phyloP scores from a whole-genome alignment of 2,329 filamentous ascomycete species.

The Epichloe typhina region DNA sequence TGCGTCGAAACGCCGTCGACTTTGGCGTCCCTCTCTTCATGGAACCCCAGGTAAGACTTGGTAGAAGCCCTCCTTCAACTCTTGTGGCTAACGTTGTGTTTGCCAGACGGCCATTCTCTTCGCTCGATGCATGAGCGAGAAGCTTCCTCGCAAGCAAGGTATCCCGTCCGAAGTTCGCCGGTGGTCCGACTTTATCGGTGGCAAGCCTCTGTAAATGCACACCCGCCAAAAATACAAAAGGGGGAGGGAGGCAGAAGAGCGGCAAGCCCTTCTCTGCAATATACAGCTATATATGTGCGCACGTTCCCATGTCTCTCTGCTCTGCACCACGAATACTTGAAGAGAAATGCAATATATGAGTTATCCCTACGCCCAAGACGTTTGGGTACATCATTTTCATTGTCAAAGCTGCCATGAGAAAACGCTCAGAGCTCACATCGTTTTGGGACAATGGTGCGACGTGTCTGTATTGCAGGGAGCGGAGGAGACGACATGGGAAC shows the following conservation, averaged over 20 bases:
- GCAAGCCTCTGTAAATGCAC: constrained; percentile 51
- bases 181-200: constrained; percentile 92
- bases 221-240: neutral
- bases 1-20: constrained; percentile 95
- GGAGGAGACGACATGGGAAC: constrained; percentile 20
- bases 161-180: constrained; percentile 83
- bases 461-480: neutral
- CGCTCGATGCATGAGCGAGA: constrained; percentile 92
- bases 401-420: no score
- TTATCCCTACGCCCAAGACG: no score
- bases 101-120: constrained; percentile 83
- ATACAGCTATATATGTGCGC: neutral
- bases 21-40: constrained; percentile 97
- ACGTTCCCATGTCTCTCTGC: no score
- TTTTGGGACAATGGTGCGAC: no score
- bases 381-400: no score
- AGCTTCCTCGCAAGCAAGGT: constrained; percentile 76
- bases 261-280: neutral
- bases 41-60: constrained; percentile 73
- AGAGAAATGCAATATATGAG: neutral
- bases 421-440: no score
- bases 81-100: neutral
- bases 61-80: neutral
- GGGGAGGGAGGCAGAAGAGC: neutral
- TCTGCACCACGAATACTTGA: neutral